phyloP scores from a whole-genome alignment of 1,139 yeast genomes.

The Yamadazyma dendronema region DNA sequence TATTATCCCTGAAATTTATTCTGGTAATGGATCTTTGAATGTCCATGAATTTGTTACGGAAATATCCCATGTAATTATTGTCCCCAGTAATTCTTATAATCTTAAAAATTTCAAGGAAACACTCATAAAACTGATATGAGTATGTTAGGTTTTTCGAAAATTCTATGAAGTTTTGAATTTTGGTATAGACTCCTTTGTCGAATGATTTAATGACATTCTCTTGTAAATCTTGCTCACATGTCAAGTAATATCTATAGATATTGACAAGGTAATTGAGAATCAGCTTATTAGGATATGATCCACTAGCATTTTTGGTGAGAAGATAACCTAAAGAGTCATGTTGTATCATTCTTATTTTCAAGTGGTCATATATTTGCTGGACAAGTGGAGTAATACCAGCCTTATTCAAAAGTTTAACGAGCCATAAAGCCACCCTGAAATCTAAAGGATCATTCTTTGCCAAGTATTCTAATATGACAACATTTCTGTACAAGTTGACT shows the following conservation, averaged over 20 bases:
- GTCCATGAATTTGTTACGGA: slow-evolving; percentile 16
- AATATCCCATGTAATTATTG: slow-evolving; percentile 29
- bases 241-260: slow-evolving; percentile 47
- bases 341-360: slow-evolving; percentile 76
- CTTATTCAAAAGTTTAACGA: slow-evolving; percentile 57
- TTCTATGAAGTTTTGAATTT: slow-evolving; percentile 58
- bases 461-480: slow-evolving; percentile 49
- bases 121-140: slow-evolving; percentile 37
- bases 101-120: slow-evolving; percentile 34
- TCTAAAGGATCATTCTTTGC: slow-evolving; percentile 56
- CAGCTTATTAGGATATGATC: slow-evolving; percentile 24
- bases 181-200: slow-evolving; percentile 54
- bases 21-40: slow-evolving; percentile 11
- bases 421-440: slow-evolving; percentile 67
- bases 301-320: slow-evolving; percentile 38
- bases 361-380: slow-evolving; percentile 44
- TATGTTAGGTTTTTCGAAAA: slow-evolving; percentile 42
- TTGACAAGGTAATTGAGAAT: slow-evolving; percentile 27
- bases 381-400: slow-evolving; percentile 55
- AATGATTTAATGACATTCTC: slow-evolving; percentile 50
- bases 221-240: slow-evolving; percentile 51
- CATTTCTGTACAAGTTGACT: slow-evolving; percentile 25
- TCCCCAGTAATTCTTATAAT: slow-evolving; percentile 36
- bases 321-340: slow-evolving; percentile 69
- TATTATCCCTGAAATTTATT: slow-evolving; percentile 36